Percentiles rank a stretch among this genome's conserved stretches.
Evolutionary conservation across 352 stramenopile species (phyloP).

Genomic region (Albugo candida): DNA sequence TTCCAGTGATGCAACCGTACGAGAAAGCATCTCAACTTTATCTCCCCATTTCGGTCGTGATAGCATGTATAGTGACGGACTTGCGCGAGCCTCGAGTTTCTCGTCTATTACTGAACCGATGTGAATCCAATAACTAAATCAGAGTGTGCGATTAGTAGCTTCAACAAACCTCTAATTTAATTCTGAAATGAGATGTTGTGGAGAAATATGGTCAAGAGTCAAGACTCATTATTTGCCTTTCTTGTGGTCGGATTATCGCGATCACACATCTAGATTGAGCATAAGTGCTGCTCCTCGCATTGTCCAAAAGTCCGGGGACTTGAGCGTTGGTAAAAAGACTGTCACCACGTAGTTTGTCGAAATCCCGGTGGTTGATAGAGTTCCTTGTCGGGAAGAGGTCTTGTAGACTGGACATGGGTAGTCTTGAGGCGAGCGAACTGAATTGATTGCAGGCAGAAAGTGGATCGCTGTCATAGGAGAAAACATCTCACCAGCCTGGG

Average conservation of each 20-base stretch:
- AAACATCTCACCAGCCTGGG: conserved; percentile 85
- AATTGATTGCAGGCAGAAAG: conserved; percentile 73
- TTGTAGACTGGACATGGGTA: conserved; percentile 91
- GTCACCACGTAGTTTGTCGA: conserved; percentile 88
- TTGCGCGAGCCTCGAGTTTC: no score
- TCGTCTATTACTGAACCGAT: conserved; percentile 1
- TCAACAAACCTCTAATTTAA: not conserved
- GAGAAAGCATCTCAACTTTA: conserved; percentile 66
- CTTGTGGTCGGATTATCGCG: no score
- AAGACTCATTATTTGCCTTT: no score
- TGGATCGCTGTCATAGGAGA: conserved; percentile 77
- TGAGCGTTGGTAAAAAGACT: conserved; percentile 75
- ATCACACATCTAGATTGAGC: conserved; percentile 77
- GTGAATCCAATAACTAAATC: not conserved
- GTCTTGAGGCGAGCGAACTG: conserved; percentile 31
- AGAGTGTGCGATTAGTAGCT: not conserved
- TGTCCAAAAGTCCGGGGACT: conserved; percentile 80
- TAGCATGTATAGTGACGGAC: conserved; percentile 28
- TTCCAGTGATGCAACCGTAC: conserved; percentile 30
- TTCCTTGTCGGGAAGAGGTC: conserved; percentile 82
- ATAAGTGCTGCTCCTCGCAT: conserved; percentile 83
- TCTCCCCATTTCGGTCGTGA: conserved; percentile 39
- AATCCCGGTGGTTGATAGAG: conserved; percentile 84
- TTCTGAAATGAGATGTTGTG: not conserved
- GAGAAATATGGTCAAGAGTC: no score